phyloP scores from a whole-genome alignment of 352 stramenopile genomes.

The Phytopythium aichiense region DNA sequence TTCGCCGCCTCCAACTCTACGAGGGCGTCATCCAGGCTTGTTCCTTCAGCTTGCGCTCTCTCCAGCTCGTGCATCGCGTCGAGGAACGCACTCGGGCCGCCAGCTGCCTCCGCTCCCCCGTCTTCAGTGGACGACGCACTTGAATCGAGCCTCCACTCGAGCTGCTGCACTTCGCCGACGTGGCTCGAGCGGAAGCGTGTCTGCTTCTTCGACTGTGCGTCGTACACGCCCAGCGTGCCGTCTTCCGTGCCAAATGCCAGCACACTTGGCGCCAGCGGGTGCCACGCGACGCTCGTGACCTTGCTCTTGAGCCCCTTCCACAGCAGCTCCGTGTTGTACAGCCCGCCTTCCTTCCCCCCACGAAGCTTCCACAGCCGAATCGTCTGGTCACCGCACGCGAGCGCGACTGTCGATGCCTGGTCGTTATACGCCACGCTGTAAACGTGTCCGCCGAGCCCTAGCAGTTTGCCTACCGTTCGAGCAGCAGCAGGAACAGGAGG shows the following conservation, averaged over 20 bases:
- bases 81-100: conserved; percentile 24
- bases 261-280: conserved; percentile 42
- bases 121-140: neutral
- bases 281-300: conserved; percentile 60
- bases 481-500: conserved; percentile 9
- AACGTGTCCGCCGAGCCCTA: conserved; percentile 55
- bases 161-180: conserved; percentile 24
- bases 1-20: conserved; percentile 11
- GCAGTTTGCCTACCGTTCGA: conserved; percentile 35
- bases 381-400: conserved; percentile 66
- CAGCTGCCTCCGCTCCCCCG: neutral
- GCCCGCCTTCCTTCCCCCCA: conserved; percentile 9
- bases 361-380: conserved; percentile 59
- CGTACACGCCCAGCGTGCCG: conserved; percentile 53
- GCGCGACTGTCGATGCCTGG: conserved; percentile 26
- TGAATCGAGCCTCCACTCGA: conserved; percentile 38
- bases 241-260: conserved; percentile 76
- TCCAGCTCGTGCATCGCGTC: conserved; percentile 50
- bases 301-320: conserved; percentile 83
- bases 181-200: conserved; percentile 47
- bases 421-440: conserved; percentile 48
- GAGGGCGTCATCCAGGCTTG: conserved; percentile 49
- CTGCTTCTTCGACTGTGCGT: conserved; percentile 49
- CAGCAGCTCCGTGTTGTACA: conserved; percentile 42
- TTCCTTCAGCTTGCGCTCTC: conserved; percentile 36